A percentile compares a stretch with the other conserved stretches of the same genome.
Evolutionary conservation across 352 stramenopile genomes (phyloP).

Genomic region (Globisporangium sylvaticum): DNA sequence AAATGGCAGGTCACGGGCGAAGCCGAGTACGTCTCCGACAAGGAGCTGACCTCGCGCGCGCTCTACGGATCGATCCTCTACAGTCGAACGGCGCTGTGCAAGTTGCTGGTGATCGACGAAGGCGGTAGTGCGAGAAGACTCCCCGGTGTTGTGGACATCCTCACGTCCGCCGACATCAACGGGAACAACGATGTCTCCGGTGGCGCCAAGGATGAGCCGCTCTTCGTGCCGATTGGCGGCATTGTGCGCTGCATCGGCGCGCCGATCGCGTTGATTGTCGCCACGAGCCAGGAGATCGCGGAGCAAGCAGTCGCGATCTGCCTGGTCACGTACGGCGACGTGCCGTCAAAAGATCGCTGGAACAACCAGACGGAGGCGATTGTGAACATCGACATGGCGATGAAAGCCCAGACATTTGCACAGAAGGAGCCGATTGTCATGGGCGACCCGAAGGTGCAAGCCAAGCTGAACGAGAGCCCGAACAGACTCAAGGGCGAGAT

Average conservation of each 20-base stretch:
- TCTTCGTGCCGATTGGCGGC: conserved; percentile 43
- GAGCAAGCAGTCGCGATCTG: conserved; percentile 85
- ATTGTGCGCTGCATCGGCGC: conserved; percentile 34
- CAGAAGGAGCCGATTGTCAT: conserved; percentile 77
- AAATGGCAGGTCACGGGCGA: conserved; percentile 57
- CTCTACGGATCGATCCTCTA: conserved; percentile 90
- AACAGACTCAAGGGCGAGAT: conserved; percentile 90
- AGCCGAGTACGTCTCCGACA: conserved; percentile 50
- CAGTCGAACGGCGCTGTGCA: conserved; percentile 60
- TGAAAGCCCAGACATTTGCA: conserved; percentile 35
- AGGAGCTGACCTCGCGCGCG: conserved; percentile 50
- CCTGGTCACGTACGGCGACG: conserved; percentile 41
- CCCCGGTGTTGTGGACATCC: conserved; percentile 75
- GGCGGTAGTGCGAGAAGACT: conserved; percentile 92
- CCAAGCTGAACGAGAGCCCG: conserved; percentile 83
- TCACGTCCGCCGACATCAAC: conserved; percentile 72
- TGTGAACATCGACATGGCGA: conserved; percentile 33
- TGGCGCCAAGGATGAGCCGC: conserved; percentile 40
- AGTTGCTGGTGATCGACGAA: conserved; percentile 93
- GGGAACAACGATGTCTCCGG: conserved; percentile 86
- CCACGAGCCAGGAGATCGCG: conserved; percentile 34
- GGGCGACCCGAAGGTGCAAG: conserved; percentile 64
- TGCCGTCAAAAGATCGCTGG: conserved; percentile 27
- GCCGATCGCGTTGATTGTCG: conserved; percentile 40
- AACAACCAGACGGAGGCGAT: conserved; percentile 27